Percentiles rank a stretch among this genome's conserved stretches.
Evolutionary conservation across 2,329 filamentous ascomycete genomes (phyloP).

Genomic region (Lasiodiplodia theobromae): DNA sequence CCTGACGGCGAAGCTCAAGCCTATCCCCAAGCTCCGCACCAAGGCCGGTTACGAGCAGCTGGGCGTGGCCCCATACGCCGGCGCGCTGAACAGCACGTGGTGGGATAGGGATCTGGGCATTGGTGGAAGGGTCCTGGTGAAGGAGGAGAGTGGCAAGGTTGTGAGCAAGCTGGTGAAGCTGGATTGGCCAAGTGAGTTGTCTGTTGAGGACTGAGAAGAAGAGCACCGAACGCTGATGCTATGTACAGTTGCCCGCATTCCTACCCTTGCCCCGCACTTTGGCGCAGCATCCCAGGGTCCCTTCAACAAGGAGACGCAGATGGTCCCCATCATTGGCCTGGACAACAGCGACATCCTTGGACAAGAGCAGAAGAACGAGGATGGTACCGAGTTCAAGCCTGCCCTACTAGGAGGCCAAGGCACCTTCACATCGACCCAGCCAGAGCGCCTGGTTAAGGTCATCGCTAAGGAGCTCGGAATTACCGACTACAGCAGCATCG

Average conservation of each 20-base stretch:
- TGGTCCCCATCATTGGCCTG: constrained; percentile 91
- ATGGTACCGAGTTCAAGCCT: constrained; percentile 47
- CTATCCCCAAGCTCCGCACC: constrained; percentile 82
- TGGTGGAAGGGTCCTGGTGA: constrained; percentile 86
- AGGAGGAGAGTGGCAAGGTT: constrained; percentile 78
- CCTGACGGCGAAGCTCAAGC: constrained; percentile 88
- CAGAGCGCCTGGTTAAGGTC: constrained; percentile 80
- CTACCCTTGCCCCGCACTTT: constrained; percentile 93
- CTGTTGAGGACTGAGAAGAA: not conserved
- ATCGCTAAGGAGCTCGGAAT: constrained; percentile 83
- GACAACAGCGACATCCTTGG: constrained; percentile 69
- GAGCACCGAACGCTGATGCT: constrained; percentile 31
- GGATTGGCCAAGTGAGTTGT: constrained; percentile 76
- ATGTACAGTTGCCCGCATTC: constrained; percentile 75
- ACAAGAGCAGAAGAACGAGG: constrained; percentile 32
- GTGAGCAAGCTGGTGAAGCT: constrained; percentile 84
- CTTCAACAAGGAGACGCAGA: constrained; percentile 89
- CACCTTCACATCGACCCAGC: constrained; percentile 83
- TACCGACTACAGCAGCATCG: constrained; percentile 73
- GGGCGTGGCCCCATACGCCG: constrained; percentile 91
- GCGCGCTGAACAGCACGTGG: constrained; percentile 87
- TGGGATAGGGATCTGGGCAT: constrained; percentile 96
- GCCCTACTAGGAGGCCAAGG: constrained; percentile 65
- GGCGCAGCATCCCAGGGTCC: constrained; percentile 71
- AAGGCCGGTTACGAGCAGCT: constrained; percentile 88